These are phyloP conservation scores for Ceratocystis cacaofunesta DNA, from an alignment of 2,329 filamentous ascomycete genomes.

Conservation along the genomic window DNA sequence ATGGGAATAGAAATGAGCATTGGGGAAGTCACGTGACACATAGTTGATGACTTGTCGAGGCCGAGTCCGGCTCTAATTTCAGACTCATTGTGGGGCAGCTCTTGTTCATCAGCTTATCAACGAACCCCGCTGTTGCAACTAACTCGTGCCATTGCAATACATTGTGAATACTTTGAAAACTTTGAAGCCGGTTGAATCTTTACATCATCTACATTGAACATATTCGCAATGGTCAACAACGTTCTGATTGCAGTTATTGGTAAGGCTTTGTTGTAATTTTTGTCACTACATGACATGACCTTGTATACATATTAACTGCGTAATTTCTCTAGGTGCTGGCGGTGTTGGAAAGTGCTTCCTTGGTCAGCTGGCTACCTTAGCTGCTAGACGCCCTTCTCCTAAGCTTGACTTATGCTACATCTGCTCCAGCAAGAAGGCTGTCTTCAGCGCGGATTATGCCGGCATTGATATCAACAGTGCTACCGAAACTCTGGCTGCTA, in stretches of 20 bases:
- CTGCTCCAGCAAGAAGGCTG: slow-evolving; percentile 67
- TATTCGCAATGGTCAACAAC: slow-evolving; percentile 25
- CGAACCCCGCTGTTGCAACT: background rate
- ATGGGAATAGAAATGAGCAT: too few relatives aligned
- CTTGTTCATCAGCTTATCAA: too few relatives aligned
- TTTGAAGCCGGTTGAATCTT: background rate
- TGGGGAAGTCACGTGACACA: background rate
- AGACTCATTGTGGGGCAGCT: slow-evolving; percentile 9
- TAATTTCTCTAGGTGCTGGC: slow-evolving; percentile 52
- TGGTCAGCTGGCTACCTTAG: slow-evolving; percentile 57
- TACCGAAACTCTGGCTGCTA: slow-evolving; percentile 48
- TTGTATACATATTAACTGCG: background rate
- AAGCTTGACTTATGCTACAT: slow-evolving; percentile 71
- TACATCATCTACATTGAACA: background rate
- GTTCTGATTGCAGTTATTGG: slow-evolving; percentile 40
- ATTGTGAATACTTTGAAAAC: background rate
- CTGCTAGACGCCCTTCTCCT: slow-evolving; percentile 49
- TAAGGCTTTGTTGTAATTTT: slow-evolving; percentile 20
- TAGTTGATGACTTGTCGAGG: background rate
- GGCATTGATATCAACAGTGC: slow-evolving; percentile 46
- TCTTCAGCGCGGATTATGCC: slow-evolving; percentile 60
- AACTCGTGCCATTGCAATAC: background rate
- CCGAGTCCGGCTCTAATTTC: slow-evolving; percentile 10
- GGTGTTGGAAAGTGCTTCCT: slow-evolving; percentile 90
- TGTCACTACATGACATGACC: background rate